Evolutionary conservation across 2,329 filamentous ascomycete genomes (phyloP).

Genomic region (Elsinoe fawcettii): DNA sequence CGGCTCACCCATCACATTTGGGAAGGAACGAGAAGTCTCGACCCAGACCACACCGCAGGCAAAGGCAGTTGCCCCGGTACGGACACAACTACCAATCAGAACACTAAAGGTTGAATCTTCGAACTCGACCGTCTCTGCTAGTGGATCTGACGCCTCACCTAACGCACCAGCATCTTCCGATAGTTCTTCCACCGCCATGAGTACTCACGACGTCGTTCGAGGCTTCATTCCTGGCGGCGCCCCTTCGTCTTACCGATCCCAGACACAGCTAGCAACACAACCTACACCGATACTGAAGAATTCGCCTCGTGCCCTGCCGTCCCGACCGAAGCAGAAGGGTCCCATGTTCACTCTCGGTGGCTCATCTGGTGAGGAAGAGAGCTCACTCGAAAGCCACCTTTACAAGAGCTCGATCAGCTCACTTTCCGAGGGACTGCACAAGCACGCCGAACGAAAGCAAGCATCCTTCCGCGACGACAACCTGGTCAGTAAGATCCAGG

Average conservation of each 20-base stretch:
- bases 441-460: conserved; percentile 57
- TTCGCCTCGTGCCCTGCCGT: conserved; percentile 29
- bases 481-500: conserved; percentile 56
- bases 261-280: conserved; percentile 46
- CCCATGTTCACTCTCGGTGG: conserved; percentile 64
- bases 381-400: conserved; percentile 60
- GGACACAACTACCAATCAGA: conserved; percentile 20
- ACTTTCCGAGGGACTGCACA: conserved; percentile 46
- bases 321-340: conserved; percentile 54
- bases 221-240: conserved; percentile 76
- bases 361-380: conserved; percentile 79
- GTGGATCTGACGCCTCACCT: conserved; percentile 31
- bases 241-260: conserved; percentile 59
- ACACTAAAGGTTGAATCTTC: conserved; percentile 46
- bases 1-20: conserved; percentile 10
- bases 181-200: conserved; percentile 55
- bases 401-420: conserved; percentile 47
- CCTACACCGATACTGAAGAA: conserved; percentile 55
- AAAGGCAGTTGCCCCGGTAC: conserved; percentile 18
- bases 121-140: conserved; percentile 46
- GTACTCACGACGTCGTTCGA: conserved; percentile 65
- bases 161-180: conserved; percentile 43
- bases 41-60: conserved; percentile 3
- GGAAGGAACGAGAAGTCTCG: conserved; percentile 2
- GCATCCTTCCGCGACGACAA: conserved; percentile 76